Percentiles rank a stretch among this genome's conserved stretches.
Conservation (phyloP, 352 stramenopile species). For the Globisporangium viniferum region DNA sequence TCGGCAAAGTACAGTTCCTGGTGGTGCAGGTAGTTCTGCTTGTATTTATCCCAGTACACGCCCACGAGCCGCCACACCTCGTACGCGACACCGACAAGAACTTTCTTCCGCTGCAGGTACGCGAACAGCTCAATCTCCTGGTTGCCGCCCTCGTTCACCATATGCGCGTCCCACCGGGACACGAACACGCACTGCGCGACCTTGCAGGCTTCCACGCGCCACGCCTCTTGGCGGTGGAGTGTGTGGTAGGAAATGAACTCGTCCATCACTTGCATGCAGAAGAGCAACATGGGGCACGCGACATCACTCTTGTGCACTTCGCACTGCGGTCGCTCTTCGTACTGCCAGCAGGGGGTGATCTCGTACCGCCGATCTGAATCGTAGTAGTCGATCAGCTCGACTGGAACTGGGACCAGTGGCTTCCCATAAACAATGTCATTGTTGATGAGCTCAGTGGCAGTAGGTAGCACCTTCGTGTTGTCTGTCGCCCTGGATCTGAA, state of each 20-base stretch:
- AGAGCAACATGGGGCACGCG: slow-evolving; percentile 60
- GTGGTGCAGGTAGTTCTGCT: slow-evolving; percentile 63
- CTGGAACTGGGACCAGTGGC: neutral
- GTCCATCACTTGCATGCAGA: slow-evolving; percentile 70
- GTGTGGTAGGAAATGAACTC: slow-evolving; percentile 54
- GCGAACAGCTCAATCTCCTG: slow-evolving; percentile 29
- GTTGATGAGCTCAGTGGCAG: slow-evolving; percentile 26
- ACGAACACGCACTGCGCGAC: slow-evolving; percentile 55
- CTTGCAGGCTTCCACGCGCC: slow-evolving; percentile 45
- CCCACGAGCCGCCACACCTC: slow-evolving; percentile 62
- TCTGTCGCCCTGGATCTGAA: neutral
- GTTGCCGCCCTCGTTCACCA: slow-evolving; percentile 12
- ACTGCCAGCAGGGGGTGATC: slow-evolving; percentile 57
- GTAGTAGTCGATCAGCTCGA: slow-evolving; percentile 69
- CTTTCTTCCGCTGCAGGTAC: slow-evolving; percentile 31
- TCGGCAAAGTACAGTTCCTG: slow-evolving; percentile 58
- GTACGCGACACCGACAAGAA: slow-evolving; percentile 37
- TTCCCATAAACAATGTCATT: slow-evolving; percentile 17
- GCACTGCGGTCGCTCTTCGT: slow-evolving; percentile 33
- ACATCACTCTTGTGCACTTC: slow-evolving; percentile 34
- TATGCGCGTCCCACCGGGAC: slow-evolving; percentile 46
- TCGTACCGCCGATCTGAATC: slow-evolving; percentile 66
- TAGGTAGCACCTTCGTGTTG: neutral
- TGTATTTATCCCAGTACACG: slow-evolving; percentile 58
- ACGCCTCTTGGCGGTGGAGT: slow-evolving; percentile 29